Evolutionary conservation across 2,329 filamentous ascomycete species (phyloP).

Genomic region (Clonostachys solani): DNA sequence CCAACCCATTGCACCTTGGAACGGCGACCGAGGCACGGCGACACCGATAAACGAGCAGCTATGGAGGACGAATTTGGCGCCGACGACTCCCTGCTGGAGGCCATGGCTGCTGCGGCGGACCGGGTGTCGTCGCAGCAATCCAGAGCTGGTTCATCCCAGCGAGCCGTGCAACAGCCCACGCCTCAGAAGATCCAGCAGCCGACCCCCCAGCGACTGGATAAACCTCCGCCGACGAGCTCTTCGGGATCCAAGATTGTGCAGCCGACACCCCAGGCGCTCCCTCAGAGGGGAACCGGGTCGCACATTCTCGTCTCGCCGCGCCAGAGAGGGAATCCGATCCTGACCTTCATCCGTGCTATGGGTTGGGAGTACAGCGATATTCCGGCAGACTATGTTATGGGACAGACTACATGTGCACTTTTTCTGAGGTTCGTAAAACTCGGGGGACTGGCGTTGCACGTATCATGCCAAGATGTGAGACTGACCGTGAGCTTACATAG

Average conservation of each 20-base stretch:
- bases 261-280: conserved; percentile 82
- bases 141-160: conserved; percentile 2
- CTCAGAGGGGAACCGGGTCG: conserved; percentile 60
- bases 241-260: conserved; percentile 62
- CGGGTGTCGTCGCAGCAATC: no score
- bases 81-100: conserved; percentile 51
- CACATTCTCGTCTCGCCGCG: conserved; percentile 86
- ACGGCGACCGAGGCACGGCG: no score
- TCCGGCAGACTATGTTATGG: conserved; percentile 88
- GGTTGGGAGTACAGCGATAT: conserved; percentile 98
- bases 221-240: conserved; percentile 24
- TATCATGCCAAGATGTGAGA: background rate
- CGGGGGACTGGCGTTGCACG: background rate
- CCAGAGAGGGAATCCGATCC: conserved; percentile 91
- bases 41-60: background rate
- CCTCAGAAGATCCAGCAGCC: conserved; percentile 38
- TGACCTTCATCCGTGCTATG: conserved; percentile 75
- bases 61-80: conserved; percentile 55
- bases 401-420: conserved; percentile 81
- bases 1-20: no score
- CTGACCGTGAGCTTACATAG: conserved; percentile 27
- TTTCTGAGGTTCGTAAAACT: conserved; percentile 60
- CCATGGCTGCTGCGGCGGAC: conserved; percentile 41
- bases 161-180: conserved; percentile 29
- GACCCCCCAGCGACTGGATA: conserved; percentile 52